A percentile compares a stretch with the other conserved stretches of the same genome.
phyloP scores from a whole-genome alignment of 768 basidiomycete genomes.

The Saitozyma sp. region DNA sequence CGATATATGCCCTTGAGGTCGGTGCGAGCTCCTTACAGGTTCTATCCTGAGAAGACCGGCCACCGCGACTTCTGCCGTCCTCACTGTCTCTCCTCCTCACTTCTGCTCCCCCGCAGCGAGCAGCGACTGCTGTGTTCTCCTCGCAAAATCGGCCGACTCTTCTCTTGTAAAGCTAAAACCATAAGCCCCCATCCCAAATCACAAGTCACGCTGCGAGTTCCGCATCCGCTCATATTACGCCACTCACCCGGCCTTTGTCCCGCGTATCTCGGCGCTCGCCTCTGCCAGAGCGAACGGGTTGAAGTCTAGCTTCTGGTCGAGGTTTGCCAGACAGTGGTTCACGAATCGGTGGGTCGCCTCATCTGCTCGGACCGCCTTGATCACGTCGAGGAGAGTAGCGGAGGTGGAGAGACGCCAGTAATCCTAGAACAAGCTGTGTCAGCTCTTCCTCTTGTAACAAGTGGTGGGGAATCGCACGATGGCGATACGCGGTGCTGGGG shows the following conservation, averaged over 20 bases:
- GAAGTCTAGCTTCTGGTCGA: slow-evolving; percentile 72
- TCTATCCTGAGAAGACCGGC: too few relatives aligned
- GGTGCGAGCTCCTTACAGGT: too few relatives aligned
- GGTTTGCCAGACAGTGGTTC: slow-evolving; percentile 90
- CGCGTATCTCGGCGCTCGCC: slow-evolving; percentile 81
- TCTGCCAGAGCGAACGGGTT: slow-evolving; percentile 74
- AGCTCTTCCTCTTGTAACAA: too few relatives aligned
- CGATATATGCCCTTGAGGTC: too few relatives aligned
- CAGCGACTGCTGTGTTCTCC: slow-evolving; percentile 38
- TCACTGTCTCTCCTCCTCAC: too few relatives aligned
- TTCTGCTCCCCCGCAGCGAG: too few relatives aligned
- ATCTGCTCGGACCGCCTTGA: slow-evolving; percentile 89
- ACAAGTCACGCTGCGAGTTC: too few relatives aligned
- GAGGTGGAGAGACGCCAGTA: slow-evolving; percentile 63
- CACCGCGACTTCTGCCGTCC: too few relatives aligned
- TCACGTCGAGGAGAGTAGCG: slow-evolving; percentile 68
- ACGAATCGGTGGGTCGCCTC: slow-evolving; percentile 90
- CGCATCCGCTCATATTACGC: background rate
- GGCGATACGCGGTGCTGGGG: slow-evolving; percentile 80
- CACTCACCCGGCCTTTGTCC: slow-evolving; percentile 69
- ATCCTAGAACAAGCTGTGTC: slow-evolving; percentile 54
- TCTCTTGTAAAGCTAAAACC: slow-evolving; percentile 50
- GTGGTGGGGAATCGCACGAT: slow-evolving; percentile 52
- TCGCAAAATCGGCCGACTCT: slow-evolving; percentile 50
- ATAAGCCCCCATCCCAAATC: too few relatives aligned